These are phyloP conservation scores for Centella asiatica DNA, from an alignment of 129 eudicot species.

Conservation along the genomic window DNA sequence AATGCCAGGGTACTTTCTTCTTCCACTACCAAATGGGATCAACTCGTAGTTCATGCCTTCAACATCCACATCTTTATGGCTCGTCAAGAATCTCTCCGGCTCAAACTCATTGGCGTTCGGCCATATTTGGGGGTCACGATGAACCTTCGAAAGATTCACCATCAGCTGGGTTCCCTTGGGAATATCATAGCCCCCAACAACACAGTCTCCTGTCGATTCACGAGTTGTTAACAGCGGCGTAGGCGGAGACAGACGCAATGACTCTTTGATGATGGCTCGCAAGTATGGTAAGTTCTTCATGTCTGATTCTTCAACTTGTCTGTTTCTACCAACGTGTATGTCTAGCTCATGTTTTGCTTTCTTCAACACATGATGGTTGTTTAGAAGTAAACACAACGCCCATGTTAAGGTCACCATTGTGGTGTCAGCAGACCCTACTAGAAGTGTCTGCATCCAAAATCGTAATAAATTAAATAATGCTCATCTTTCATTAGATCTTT, in stretches of 20 bases:
- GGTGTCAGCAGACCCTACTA: constrained; percentile 24
- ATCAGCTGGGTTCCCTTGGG: constrained; percentile 25
- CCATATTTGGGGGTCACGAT: constrained; percentile 34
- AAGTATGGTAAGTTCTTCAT: constrained; percentile 19
- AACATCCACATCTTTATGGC: constrained; percentile 28
- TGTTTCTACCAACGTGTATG: constrained; percentile 19
- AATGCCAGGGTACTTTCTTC: constrained; percentile 39
- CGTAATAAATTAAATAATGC: too few species aligned
- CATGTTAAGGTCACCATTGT: constrained; percentile 22
- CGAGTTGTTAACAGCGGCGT: constrained; percentile 20
- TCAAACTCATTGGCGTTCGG: constrained; percentile 20
- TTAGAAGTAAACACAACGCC: constrained; percentile 25
- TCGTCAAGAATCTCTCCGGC: constrained; percentile 38
- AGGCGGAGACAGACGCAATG: constrained; percentile 24
- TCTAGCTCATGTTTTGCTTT: constrained; percentile 30
- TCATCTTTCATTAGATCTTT: neutral
- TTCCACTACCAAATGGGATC: constrained; percentile 45
- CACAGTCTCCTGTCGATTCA: constrained; percentile 20
- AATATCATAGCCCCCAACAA: constrained; percentile 18
- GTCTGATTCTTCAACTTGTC: constrained; percentile 36
- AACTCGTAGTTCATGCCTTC: constrained; percentile 32
- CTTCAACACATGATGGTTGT: constrained; percentile 15
- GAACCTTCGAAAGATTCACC: constrained; percentile 33
- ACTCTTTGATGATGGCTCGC: constrained; percentile 37
- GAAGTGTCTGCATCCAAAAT: constrained; percentile 13